Base-by-base conservation (phyloP, 345 rosid species). In the Salix exigua region DNA sequence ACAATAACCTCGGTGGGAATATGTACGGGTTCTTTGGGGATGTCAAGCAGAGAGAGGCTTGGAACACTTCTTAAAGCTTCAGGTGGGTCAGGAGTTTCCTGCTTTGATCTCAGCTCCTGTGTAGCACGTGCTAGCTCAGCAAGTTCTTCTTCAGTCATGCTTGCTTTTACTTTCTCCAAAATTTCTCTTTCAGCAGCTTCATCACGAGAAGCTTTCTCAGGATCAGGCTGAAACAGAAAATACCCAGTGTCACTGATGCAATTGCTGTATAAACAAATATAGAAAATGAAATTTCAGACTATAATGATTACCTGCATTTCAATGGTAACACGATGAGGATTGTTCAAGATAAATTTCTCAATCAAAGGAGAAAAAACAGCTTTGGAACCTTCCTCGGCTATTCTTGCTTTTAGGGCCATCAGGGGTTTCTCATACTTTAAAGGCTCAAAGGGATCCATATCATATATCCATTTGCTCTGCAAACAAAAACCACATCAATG, bases 381-480 rank as follows among this genome's bases (percentile, higher is more conserved):
- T 85, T 91, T 93, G 71, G 97, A 85, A 75, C 99, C 97, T 72
- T 93, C 90, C 86, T 89, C 82, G 44, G 94, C 89, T 83, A 93
- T 92, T 90, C 91, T 89, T 30, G 92, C 82, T 88, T 96, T 96
- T 71, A 93, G 82, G 70, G 80, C 89, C 86, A 72, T 82, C 85
- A 93, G 84, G 18, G 99, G 99, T 81, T 92, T 85, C 84, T 91
- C 92, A 77, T 93, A 96, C 80, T 90, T 96, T 70, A 96, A 83
- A 64, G 99, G 99, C 84, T 91, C 93, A 83, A 96, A 92, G 76
- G 99, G 99, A 89, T 93, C 88, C 97, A 89, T 85, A 81, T 93
- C 99, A 85, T 96, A 96, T 86, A 96, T 96, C 99, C 99, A 92
- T 86, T 96, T 96, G 46, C 94, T 91, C 98, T 93, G 73, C 37